Evolutionary conservation across 441 rosid species (phyloP).

Genomic region (Dalechampia spathulata): DNA sequence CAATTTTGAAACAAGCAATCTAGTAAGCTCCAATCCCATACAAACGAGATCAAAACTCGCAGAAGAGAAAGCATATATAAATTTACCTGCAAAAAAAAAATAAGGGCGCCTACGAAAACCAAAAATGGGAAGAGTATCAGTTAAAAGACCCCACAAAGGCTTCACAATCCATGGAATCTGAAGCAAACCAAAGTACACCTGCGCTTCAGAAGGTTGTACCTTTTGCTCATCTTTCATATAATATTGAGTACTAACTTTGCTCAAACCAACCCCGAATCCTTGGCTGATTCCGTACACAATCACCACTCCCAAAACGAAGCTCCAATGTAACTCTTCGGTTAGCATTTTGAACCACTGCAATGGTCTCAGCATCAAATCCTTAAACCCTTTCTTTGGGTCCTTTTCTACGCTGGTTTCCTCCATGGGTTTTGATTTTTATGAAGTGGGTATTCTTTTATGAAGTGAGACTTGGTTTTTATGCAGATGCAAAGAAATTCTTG

Average conservation of each 20-base stretch:
- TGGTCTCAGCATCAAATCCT: constrained; percentile 27
- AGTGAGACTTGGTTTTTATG: no score
- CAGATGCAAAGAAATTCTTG: no score
- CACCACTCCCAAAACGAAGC: constrained; percentile 58
- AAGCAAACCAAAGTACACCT: constrained; percentile 44
- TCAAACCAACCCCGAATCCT: constrained; percentile 51
- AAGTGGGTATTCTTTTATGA: neutral
- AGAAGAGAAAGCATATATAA: neutral
- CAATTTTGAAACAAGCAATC: neutral
- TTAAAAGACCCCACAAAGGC: constrained; percentile 69
- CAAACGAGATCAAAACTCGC: neutral
- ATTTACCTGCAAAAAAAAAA: constrained; percentile 48
- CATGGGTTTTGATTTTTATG: neutral
- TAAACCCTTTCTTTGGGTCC: constrained; percentile 14
- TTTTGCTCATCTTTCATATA: constrained; percentile 66
- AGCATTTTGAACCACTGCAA: constrained; percentile 47
- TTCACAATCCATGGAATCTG: constrained; percentile 64
- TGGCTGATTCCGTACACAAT: constrained; percentile 58
- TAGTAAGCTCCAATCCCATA: neutral
- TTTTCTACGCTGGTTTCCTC: constrained; percentile 14
- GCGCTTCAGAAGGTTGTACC: constrained; percentile 62
- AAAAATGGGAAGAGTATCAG: constrained; percentile 53
- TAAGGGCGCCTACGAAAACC: constrained; percentile 71
- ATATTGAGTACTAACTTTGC: constrained; percentile 48
- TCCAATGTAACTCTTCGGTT: constrained; percentile 53